Percentiles rank a stretch among this genome's conserved stretches.
Evolutionary conservation across 345 rosid genomes (phyloP).

Genomic region (Hibiscus trionum): DNA sequence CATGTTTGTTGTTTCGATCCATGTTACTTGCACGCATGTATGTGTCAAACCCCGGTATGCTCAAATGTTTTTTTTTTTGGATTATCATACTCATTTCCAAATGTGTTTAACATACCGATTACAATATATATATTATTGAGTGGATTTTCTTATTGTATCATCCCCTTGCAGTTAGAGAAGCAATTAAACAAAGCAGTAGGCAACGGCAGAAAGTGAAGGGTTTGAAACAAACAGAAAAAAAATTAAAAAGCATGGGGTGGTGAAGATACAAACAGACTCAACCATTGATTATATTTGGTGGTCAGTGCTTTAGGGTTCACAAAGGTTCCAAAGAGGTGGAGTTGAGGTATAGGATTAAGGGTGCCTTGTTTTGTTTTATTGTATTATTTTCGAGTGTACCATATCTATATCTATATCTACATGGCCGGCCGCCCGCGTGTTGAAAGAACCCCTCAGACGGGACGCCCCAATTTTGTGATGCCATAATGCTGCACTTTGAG

Average conservation of each 20-base stretch:
- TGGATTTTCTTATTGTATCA: not conserved
- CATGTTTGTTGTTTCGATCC: too few species aligned
- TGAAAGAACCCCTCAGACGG: not conserved
- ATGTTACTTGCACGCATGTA: too few species aligned
- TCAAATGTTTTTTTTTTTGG: too few species aligned
- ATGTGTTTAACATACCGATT: too few species aligned
- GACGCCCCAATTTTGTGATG: constrained; percentile 42
- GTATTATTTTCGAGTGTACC: constrained; percentile 27
- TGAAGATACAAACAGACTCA: not conserved
- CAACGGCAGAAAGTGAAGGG: constrained; percentile 27
- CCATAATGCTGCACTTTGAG: constrained; percentile 13
- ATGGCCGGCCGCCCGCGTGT: constrained; percentile 17
- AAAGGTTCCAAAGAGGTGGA: not conserved
- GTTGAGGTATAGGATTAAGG: constrained; percentile 10
- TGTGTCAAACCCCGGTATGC: too few species aligned
- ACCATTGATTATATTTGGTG: not conserved
- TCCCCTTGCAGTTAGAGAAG: constrained; percentile 53
- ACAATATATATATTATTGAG: not conserved
- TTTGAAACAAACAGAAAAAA: constrained; percentile 16
- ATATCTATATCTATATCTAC: constrained; percentile 7
- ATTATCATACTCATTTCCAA: too few species aligned
- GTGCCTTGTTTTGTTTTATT: constrained; percentile 2
- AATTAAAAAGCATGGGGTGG: constrained; percentile 4
- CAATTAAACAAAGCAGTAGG: constrained; percentile 39
- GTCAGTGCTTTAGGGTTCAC: not conserved